Percentiles rank a stretch among this genome's conserved stretches.
Conservation (phyloP, 495 filamentous ascomycete genomes). For the Eremomyces bilateralis region DNA sequence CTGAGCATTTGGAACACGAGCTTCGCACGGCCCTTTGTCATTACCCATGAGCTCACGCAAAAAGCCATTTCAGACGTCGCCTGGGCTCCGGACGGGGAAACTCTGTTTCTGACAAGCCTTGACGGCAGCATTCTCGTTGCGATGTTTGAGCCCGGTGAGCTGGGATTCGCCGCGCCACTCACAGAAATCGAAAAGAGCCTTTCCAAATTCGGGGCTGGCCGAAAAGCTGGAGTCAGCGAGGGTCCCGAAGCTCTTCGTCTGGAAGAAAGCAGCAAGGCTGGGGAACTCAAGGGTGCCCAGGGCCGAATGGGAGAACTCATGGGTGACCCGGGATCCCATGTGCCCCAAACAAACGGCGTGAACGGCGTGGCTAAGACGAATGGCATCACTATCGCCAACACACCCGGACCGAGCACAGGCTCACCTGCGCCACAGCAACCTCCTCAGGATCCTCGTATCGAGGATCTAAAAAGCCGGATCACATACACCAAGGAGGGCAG, state of each 20-base stretch:
- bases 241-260: conserved; percentile 68
- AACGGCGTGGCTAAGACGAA: conserved; percentile 11
- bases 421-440: conserved; percentile 33
- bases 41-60: conserved; percentile 62
- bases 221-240: conserved; percentile 74
- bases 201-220: conserved; percentile 73
- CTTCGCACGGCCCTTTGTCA: conserved; percentile 69
- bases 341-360: conserved; percentile 12
- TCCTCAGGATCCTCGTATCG: conserved; percentile 42
- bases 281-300: conserved; percentile 69
- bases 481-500: conserved; percentile 94
- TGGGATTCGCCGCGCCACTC: conserved; percentile 48
- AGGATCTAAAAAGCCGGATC: conserved; percentile 68
- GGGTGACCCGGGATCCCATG: conserved; percentile 62
- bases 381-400: conserved; percentile 17
- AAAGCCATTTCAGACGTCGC: conserved; percentile 88
- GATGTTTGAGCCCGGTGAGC: conserved; percentile 46
- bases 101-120: conserved; percentile 61
- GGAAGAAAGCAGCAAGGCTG: conserved; percentile 80
- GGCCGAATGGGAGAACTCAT: conserved; percentile 94
- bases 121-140: conserved; percentile 71
- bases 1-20: conserved; percentile 95
- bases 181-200: conserved; percentile 84
- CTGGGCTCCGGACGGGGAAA: conserved; percentile 84
- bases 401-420: conserved; percentile 17